phyloP scores from a whole-genome alignment of 345 rosid genomes.

The Bruguiera parviflora region DNA sequence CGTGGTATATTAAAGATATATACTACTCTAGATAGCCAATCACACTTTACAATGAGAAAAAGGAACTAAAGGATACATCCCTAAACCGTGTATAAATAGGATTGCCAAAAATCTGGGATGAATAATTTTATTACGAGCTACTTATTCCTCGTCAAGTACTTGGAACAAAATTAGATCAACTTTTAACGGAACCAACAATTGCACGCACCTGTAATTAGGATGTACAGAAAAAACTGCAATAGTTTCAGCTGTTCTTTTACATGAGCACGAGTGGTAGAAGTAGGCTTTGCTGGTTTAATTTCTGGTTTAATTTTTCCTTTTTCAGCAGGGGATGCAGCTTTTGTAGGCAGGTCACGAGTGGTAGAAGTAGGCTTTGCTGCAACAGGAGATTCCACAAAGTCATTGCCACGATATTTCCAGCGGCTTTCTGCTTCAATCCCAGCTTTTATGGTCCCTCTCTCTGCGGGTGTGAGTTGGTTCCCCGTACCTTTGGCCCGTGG shows the following conservation, averaged over 20 bases:
- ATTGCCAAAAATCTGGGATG: too few species aligned
- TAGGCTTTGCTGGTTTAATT: too few species aligned
- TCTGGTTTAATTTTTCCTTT: slow-evolving; percentile 11
- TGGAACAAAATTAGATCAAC: too few species aligned
- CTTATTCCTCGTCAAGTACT: too few species aligned
- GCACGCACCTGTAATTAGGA: background rate
- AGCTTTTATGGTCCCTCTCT: slow-evolving; percentile 13
- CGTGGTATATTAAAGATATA: too few species aligned
- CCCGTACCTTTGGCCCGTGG: slow-evolving; percentile 18
- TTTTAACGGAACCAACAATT: background rate
- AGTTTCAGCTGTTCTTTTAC: background rate
- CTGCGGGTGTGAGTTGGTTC: slow-evolving; percentile 14
- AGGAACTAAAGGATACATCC: too few species aligned
- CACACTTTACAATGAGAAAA: too few species aligned
- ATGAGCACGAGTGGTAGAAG: too few species aligned
- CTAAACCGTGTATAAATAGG: too few species aligned
- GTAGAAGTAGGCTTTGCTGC: slow-evolving; percentile 2
- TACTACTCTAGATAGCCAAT: too few species aligned
- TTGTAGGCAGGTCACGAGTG: slow-evolving; percentile 2
- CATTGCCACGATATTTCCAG: slow-evolving; percentile 13
- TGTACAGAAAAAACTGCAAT: background rate
- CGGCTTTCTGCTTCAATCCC: slow-evolving; percentile 19
- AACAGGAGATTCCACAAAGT: slow-evolving; percentile 20
- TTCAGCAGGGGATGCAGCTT: slow-evolving; percentile 15
- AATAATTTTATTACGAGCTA: too few species aligned